Base-by-base conservation (phyloP, 2,329 filamentous ascomycete genomes). In the Penicillium verrucosum region DNA sequence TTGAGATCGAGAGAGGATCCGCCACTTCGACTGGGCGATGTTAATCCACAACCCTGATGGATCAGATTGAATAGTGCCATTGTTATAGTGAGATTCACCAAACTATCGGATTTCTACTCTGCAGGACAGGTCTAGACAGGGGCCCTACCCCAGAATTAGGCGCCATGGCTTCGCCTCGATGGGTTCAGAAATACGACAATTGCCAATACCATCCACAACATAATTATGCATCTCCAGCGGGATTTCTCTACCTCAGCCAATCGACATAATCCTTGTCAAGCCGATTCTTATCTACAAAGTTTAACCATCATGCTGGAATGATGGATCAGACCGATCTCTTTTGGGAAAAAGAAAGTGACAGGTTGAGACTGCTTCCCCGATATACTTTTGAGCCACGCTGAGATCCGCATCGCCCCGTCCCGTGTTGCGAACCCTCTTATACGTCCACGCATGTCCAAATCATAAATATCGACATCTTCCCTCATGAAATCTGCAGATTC, bases 41-140 rank as follows among this genome's bases (percentile, higher is more conserved):
- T 58, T 11, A 38, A 50, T 40, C n/a, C 36, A 46, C 38, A 43
- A 12, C 21, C 34, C 40, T 52, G 54, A 66, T 62, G 34, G 45
- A 60, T 65, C 63, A 63, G 21, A 63, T 63, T 61, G 52, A 38
- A 63, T 61, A 64, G 63, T 60, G 51, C 25, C 23, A 40, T 38
- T 57, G 54, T 56, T 64, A 58, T 64, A 59, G 58, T 30, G 55
- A 27, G 47, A 58, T 58, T 54, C 37, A 60, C 51, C 41, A 36
- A 34, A 56, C 50, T 58, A 62, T 57, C 45, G 42, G 45, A 50
- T 44, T 7, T 12, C 23, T 29, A 52, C 42, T 57, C 23, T 38
- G 34, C 43, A 56, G 34, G 36, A 18, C 29, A 38, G 42, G 41
- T 18, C 58, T 51, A 25, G 47, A 11, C 46, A 51, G 30, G 43